Evolutionary conservation across 139 green algal genomes (phyloP).

Genomic region (Picochlorum sp.): DNA sequence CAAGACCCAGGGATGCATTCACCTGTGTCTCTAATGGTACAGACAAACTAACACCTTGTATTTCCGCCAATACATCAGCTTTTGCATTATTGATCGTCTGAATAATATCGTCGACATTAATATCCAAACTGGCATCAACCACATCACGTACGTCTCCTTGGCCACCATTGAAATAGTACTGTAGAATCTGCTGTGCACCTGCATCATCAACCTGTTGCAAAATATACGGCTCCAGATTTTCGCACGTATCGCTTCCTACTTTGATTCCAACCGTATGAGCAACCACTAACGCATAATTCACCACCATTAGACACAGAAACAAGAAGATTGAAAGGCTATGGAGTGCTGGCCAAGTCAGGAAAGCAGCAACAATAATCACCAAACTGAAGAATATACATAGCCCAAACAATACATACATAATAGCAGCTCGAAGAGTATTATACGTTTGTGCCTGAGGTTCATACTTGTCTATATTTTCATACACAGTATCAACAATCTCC

Average conservation of each 20-base stretch:
- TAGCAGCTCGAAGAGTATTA: slow-evolving; percentile 5
- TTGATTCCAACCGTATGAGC: slow-evolving; percentile 17
- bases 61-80: not conserved
- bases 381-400: slow-evolving; percentile 1
- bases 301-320: slow-evolving; percentile 10
- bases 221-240: slow-evolving; percentile 18
- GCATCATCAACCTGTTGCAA: slow-evolving; percentile 3
- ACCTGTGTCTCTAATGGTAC: not conserved
- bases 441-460: not conserved
- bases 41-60: not conserved
- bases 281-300: slow-evolving; percentile 6
- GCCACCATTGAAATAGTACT: slow-evolving; percentile 7
- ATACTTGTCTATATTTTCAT: slow-evolving; percentile 10
- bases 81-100: not conserved
- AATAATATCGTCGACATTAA: slow-evolving; percentile 4
- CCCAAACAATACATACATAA: slow-evolving; percentile 15
- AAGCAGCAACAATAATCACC: not conserved
- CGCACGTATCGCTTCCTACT: slow-evolving; percentile 8
- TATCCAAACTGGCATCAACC: not conserved
- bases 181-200: not conserved
- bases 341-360: slow-evolving; percentile 1
- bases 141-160: slow-evolving; percentile 1
- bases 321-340: slow-evolving; percentile 8
- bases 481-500: not conserved
- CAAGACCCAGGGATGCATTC: not conserved